These are phyloP conservation scores for Begonia fuchsioides DNA, from an alignment of 306 rosid species.

Conservation along the genomic window DNA sequence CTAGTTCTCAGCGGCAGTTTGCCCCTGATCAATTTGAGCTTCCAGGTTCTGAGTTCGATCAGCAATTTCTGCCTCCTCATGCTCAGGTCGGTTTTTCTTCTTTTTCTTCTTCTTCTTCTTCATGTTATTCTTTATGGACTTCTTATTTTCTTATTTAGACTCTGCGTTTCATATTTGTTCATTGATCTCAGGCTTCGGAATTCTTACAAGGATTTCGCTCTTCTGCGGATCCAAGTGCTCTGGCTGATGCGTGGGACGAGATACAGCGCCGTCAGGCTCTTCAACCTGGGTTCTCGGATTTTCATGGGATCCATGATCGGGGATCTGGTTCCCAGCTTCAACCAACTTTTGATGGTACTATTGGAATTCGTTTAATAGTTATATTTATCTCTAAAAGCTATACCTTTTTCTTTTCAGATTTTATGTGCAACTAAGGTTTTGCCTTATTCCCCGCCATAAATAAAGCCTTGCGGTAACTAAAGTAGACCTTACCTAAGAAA, in stretches of 20 bases:
- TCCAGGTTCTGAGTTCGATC: slow-evolving; percentile 66
- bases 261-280: slow-evolving; percentile 27
- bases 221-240: slow-evolving; percentile 32
- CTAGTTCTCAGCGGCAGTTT: slow-evolving; percentile 33
- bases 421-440: no score
- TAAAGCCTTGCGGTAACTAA: no score
- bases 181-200: slow-evolving; percentile 39
- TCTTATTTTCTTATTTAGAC: background rate
- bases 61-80: slow-evolving; percentile 36
- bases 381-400: no score
- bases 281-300: slow-evolving; percentile 16
- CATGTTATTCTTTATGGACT: background rate
- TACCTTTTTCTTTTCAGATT: no score
- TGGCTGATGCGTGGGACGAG: slow-evolving; percentile 81
- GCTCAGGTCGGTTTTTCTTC: slow-evolving; percentile 42
- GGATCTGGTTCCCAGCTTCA: slow-evolving; percentile 29
- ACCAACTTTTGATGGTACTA: slow-evolving; percentile 51
- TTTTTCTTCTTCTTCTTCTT: background rate
- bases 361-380: background rate
- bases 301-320: slow-evolving; percentile 19
- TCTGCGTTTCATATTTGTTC: background rate
- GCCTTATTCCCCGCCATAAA: no score
- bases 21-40: slow-evolving; percentile 23
- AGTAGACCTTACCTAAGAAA: no score
- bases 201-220: slow-evolving; percentile 59